Base-by-base conservation (phyloP, 2,329 filamentous ascomycete genomes). In the Cladosporium sp. region DNA sequence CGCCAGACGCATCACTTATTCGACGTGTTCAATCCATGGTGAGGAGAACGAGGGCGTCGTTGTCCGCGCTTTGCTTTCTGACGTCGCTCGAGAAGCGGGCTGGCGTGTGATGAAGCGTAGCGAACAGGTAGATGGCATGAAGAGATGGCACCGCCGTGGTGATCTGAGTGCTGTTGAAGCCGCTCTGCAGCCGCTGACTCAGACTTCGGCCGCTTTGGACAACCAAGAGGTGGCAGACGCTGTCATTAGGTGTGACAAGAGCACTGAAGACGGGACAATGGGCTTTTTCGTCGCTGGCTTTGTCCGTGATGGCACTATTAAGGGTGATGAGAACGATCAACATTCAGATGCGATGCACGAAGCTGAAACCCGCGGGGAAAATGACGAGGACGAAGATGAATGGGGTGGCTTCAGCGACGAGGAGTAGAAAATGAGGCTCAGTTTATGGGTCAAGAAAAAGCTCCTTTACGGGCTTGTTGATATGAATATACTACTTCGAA, bases 271-370 rank as follows among this genome's bases (percentile, higher is more conserved):
- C 57, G 89, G 90, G 0, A 87, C 91, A 1, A 95, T 96, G 81
- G 92, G 93, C 0, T 97, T 98, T 70, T 98, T 98, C 62, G 87
- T 96, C 16, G 89, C 83, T n/a, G 89, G 80, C 0, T 95, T 98
- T 69, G 79, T 89, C 3, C 77, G 87, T 49, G 80, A 86, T 41
- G 60, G 43, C 2, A 49, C 44, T 9, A 10, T 13, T 38, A 18
- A 31, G 22, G 18, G 28, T 8, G 14, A 5, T 8, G 9, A 14
- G 37, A 52, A 11, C 53, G 49, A 18, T 57, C 37, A 18, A 49
- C 11, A 38, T 11, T 1, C 34, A 35, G 9, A 11, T n/a, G 5
- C 10, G 6, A 4, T 35, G 34, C 34, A 49, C 18, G 48, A 32
- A 34, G 51, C 33, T n/a, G 43, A 34, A 9, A 52, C 56, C 6